phyloP scores from a whole-genome alignment of 108 stramenopile species.

The Cyclotella baltica region DNA sequence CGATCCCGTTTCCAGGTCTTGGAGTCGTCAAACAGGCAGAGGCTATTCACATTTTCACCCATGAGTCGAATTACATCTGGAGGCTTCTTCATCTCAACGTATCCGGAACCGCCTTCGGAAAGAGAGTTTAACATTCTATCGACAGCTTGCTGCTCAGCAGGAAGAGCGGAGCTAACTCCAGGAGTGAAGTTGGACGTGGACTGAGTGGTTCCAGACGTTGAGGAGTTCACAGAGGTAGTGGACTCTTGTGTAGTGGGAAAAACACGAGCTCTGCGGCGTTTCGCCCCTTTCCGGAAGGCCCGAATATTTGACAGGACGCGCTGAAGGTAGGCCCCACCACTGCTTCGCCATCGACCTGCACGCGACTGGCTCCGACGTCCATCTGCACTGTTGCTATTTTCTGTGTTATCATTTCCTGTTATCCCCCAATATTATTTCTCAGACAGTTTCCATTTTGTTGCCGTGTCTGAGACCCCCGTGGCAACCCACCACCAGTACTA shows the following conservation, averaged over 20 bases:
- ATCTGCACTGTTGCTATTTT: not conserved
- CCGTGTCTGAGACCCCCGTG: not conserved
- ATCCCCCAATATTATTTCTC: not conserved
- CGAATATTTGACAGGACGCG: not conserved
- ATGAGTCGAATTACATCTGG: not conserved
- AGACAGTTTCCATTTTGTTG: conserved; percentile 11
- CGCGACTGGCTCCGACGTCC: not conserved
- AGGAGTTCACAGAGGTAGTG: not conserved
- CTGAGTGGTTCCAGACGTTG: not conserved
- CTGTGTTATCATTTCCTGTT: too few species aligned
- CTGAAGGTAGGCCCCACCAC: not conserved
- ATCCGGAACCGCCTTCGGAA: not conserved
- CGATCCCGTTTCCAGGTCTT: not conserved
- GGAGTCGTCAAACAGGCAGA: not conserved
- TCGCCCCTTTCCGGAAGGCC: not conserved
- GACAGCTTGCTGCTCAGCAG: not conserved
- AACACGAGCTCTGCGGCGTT: not conserved
- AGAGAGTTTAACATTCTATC: not conserved
- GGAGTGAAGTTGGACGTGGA: not conserved
- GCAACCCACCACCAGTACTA: conserved; percentile 13
- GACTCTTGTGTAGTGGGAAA: not conserved
- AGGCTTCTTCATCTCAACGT: not conserved
- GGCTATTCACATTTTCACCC: not conserved
- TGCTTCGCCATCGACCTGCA: not conserved
- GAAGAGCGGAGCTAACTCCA: not conserved